Conservation (phyloP, 495 filamentous ascomycete genomes). For the Penicillium cataractarum region DNA sequence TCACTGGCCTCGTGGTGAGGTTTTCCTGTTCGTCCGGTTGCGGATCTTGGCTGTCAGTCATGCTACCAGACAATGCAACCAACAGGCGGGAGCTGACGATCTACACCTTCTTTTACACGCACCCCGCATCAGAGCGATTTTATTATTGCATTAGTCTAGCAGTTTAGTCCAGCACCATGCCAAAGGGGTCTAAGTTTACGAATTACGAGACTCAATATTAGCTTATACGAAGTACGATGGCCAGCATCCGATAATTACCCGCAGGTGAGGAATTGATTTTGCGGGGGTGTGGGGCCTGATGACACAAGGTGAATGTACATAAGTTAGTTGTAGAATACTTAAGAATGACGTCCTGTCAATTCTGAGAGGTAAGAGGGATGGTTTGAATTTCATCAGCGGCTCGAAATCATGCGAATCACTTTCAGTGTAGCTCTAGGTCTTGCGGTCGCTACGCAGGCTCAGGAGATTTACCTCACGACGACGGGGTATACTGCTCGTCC, state of each 20-base stretch:
- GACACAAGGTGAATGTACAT: not conserved
- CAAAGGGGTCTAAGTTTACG: not conserved
- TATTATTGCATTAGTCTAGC: not conserved
- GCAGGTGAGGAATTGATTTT: not conserved
- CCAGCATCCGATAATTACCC: slow-evolving; percentile 1
- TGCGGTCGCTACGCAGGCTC: slow-evolving; percentile 18
- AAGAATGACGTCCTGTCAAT: not conserved
- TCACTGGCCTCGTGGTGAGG: not conserved
- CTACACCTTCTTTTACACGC: not conserved
- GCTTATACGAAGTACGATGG: not conserved
- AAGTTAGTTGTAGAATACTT: not conserved
- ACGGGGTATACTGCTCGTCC: slow-evolving; percentile 27
- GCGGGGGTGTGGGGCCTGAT: slow-evolving; percentile 2
- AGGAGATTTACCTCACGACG: slow-evolving; percentile 30
- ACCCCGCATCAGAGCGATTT: not conserved
- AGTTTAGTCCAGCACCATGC: not conserved
- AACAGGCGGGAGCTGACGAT: not conserved
- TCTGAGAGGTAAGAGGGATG: not conserved
- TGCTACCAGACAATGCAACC: slow-evolving; percentile 5
- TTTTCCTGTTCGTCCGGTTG: not conserved
- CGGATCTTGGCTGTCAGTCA: not conserved
- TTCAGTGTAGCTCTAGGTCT: slow-evolving; percentile 6
- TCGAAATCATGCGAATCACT: slow-evolving; percentile 4
- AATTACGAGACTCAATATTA: not conserved
- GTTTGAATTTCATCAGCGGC: not conserved